These are phyloP conservation scores for Calonectria henricotiae DNA, from an alignment of 2,329 filamentous ascomycete genomes.

Conservation along the genomic window DNA sequence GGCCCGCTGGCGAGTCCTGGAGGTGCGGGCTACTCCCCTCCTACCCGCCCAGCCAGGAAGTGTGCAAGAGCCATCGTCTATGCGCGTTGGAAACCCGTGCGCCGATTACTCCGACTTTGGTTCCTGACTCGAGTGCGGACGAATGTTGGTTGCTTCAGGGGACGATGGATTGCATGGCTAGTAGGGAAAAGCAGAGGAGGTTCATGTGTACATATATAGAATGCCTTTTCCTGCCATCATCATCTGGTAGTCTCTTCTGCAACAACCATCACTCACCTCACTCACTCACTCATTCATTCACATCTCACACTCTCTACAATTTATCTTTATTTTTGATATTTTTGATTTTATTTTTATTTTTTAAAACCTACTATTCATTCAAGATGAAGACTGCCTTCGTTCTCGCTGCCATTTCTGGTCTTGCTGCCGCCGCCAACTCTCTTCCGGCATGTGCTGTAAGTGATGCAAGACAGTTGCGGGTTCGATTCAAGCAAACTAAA, in stretches of 20 bases:
- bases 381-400: slow-evolving; percentile 62
- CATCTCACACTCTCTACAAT: background rate
- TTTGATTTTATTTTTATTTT: slow-evolving; percentile 3
- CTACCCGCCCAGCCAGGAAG: background rate
- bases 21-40: background rate
- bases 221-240: background rate
- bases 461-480: slow-evolving; percentile 14
- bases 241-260: background rate
- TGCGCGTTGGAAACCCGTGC: background rate
- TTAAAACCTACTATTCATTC: slow-evolving; percentile 29
- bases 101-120: background rate
- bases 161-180: background rate
- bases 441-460: slow-evolving; percentile 62
- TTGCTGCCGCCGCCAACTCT: slow-evolving; percentile 60
- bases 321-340: background rate
- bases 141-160: background rate
- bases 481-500: slow-evolving; percentile 9
- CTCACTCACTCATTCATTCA: background rate
- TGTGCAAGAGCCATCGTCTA: background rate
- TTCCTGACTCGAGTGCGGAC: background rate
- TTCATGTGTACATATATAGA: slow-evolving; percentile 2
- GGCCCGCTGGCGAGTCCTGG: background rate
- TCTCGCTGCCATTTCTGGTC: slow-evolving; percentile 55
- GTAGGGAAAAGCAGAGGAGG: background rate
- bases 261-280: slow-evolving; percentile 1